Base-by-base conservation (phyloP, 257 asterid species). In the Nicotiana undulata region DNA sequence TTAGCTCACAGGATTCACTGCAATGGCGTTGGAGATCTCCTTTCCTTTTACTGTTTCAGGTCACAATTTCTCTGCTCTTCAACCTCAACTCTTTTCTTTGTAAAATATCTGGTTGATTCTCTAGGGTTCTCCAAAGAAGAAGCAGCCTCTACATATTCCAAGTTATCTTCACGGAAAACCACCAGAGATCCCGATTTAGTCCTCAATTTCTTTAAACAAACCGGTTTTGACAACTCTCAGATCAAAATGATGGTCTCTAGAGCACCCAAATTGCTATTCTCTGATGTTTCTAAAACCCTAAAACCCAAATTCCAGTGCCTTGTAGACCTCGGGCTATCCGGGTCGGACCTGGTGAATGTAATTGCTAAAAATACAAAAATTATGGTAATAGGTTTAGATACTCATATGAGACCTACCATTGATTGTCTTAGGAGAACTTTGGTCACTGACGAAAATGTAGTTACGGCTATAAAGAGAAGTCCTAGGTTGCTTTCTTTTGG, bases 41-140 rank as follows among this genome's bases (percentile, higher is more conserved):
- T 58, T 9, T 56, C 26, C 22, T 70, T 0, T 0, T 29, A 28
- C 40, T 1, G 12, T 51, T 51, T 51, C n/a, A 51, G 56, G 16
- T 55, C 10, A 4, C 60, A 16, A 16, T 55, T 15, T 18, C 22
- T 1, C 65, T 9, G 6, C 55, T 29, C 6, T 0, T 13, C 66
- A n/a, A 10, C 1, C 29, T 44, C 37, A 17, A 29, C 26, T 46
- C 61, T 31, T 63, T 51, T 64, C 52, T 20, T 82, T 79, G 85
- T 26, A 40, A 40, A 78, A 0, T 82, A 53, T 16, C 58, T 77
- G 0, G 46, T 66, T 9, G 76, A 82, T 44, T 82, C 85, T 3
- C 63, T 82, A 5, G 85, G 81, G 15, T 76, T 82, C 24, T 76
- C 85, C 20, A 16, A 16, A 16, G 11, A 82, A 63, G 82, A 63